phyloP scores from a whole-genome alignment of 2,329 filamentous ascomycete species.

The Arthrocladium fulminans region DNA sequence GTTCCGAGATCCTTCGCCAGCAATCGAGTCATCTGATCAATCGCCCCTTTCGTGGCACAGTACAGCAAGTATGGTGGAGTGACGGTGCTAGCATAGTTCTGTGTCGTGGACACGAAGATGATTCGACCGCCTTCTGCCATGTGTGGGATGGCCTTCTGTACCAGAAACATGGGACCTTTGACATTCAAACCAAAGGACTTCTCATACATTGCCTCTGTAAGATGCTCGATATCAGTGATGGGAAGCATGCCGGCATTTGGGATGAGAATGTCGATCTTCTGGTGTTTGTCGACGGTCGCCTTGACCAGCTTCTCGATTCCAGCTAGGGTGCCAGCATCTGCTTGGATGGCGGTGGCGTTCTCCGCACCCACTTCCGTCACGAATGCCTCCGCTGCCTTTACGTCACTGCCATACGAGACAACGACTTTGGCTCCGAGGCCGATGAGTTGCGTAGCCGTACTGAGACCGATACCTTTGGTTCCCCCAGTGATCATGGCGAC shows the following conservation, averaged over 20 bases:
- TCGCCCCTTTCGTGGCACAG: slow-evolving; percentile 48
- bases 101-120: slow-evolving; percentile 45
- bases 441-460: slow-evolving; percentile 31
- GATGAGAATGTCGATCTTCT: slow-evolving; percentile 51
- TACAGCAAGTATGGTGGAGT: slow-evolving; percentile 45
- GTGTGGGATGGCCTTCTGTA: slow-evolving; percentile 44
- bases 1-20: slow-evolving; percentile 45
- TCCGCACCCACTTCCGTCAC: slow-evolving; percentile 41
- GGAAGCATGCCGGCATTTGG: slow-evolving; percentile 47
- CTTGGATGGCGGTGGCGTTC: slow-evolving; percentile 45
- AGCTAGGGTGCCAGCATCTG: slow-evolving; percentile 41
- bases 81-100: slow-evolving; percentile 32
- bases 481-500: slow-evolving; percentile 35
- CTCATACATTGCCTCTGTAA: slow-evolving; percentile 42
- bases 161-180: slow-evolving; percentile 49
- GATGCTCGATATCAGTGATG: slow-evolving; percentile 42
- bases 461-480: slow-evolving; percentile 34
- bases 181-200: slow-evolving; percentile 45
- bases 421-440: slow-evolving; percentile 37
- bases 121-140: slow-evolving; percentile 44
- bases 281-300: slow-evolving; percentile 42
- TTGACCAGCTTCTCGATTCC: slow-evolving; percentile 44
- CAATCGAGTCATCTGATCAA: slow-evolving; percentile 50
- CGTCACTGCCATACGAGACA: slow-evolving; percentile 50
- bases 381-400: slow-evolving; percentile 46